Evolutionary conservation across 148 eudicot species (phyloP), one percentile per base, ranked within the genome.

Genomic region (Persicaria maculosa): DNA sequence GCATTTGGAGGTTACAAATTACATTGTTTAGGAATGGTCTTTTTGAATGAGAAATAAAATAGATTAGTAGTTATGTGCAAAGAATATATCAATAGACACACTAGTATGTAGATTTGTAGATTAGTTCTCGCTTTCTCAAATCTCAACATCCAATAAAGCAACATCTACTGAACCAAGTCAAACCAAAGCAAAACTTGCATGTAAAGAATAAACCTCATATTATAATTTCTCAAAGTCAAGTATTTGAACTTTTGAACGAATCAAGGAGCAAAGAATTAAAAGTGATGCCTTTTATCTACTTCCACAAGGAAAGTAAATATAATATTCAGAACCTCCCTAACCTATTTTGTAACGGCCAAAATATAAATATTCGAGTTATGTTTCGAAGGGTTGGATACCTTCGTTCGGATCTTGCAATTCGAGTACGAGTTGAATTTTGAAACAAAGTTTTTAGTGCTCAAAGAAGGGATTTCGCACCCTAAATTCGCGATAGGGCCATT

Each of bases 141-240:
- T 25, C 67, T 61, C 67, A 61, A 25, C 67, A 61, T 22, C 67
- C 40, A 8, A 7, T 5, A 64, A 64, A 64, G 69, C 69, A 64
- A 64, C 44, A 61, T 25, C 16, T 15, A 64, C 5, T 64, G 69
- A 36, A 64, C 69, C 69, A 40, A 64, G 69, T 64, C 69, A 64
- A 36, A 64, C 15, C 40, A 61, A 61, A 61, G 45, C 45, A 64
- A 40, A n/a, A 58, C 36, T 36, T 36, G 36, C 7, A n/a, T 8
- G 25, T 53, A 1, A 61, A 61, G 64, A 43, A 31, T 14, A 25
- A 25, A 64, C 43, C 69, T 40, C 44, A 64, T 12, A 64, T 17
- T 40, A 31, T 4, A 20, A 31, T 19, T 57, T 57, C 9, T 20
- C 69, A 64, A 14, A 64, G 45, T 64, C 5, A 25, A 5, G 44